Evolutionary conservation across 2,329 filamentous ascomycete genomes (phyloP).

Genomic region (Bipolaris sorokiniana): DNA sequence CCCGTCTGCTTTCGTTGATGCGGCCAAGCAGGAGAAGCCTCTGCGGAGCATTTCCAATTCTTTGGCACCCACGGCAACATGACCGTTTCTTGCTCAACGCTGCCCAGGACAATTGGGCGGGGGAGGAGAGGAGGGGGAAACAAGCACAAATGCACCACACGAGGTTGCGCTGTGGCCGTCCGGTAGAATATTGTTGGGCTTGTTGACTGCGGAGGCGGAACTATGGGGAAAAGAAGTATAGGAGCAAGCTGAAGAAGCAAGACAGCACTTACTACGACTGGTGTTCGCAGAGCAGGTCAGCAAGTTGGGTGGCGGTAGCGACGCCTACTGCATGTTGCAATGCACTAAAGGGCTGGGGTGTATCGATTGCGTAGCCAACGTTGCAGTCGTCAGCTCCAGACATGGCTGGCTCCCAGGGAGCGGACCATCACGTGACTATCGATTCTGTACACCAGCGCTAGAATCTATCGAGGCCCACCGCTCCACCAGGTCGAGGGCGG

Average conservation of each 20-base stretch:
- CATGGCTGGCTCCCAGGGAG: not conserved
- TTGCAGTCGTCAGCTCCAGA: not conserved
- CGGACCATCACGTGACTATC: not conserved
- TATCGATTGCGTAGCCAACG: conserved; percentile 34
- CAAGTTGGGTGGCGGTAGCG: conserved; percentile 3
- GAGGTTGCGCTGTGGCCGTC: no score
- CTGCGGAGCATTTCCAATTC: not conserved
- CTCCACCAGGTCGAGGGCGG: no score
- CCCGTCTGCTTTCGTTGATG: conserved; percentile 17
- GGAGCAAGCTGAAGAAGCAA: conserved; percentile 6
- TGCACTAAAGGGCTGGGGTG: conserved; percentile 17
- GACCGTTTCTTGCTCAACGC: no score
- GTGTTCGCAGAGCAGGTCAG: not conserved
- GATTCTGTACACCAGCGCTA: not conserved
- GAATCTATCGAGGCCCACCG: not conserved
- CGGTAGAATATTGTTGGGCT: no score
- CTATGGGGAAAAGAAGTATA: not conserved
- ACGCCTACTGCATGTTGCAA: conserved; percentile 23
- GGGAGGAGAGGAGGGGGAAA: no score
- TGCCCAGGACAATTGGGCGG: no score
- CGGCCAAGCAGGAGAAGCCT: conserved; percentile 7
- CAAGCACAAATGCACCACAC: no score
- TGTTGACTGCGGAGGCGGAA: not conserved
- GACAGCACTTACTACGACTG: not conserved
- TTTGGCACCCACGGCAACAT: not conserved